Base-by-base conservation (phyloP, 106 monocot species). In the Dendrobium catenatum region DNA sequence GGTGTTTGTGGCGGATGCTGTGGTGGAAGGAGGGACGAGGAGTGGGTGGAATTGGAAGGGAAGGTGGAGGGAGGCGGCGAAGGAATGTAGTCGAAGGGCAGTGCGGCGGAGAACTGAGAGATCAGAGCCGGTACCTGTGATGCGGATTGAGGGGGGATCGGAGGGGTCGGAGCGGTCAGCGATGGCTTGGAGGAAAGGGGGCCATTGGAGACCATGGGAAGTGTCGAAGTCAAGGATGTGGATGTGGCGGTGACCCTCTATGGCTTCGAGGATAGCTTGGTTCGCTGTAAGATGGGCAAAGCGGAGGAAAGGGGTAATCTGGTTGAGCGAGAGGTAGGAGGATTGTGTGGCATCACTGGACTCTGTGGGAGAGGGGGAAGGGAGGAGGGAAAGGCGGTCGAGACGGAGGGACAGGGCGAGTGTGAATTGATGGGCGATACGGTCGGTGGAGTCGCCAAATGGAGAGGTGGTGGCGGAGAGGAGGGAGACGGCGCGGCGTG, bases 251-350 rank as follows among this genome's bases (percentile, higher is more conserved):
- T 43, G 86, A 7, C 84, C 93, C 11, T 85, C 86, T 26, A 90
- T 81, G 27, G 93, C 91, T 61, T 99, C 99, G 59, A 99, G 93
- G 44, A 99, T 99, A 76, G 99, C 99, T 68, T 99, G 99, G 86
- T 99, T 99, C 16, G 99, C 95, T 4, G 99, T 99, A 66, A 99
- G 91, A 82, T 99, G 99, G 31, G 91, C 82, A 86, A 99, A 99
- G 42, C 99, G 93, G 79, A 99, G 76, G 83, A 91, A 99, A 0
- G 99, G 99, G 2, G 99, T 89, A 87, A 99, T 82, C 49, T 99
- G 85, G 87, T 95, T 95, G 86, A 95, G 82, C 16, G 87, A 78
- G 49, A 93, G 85, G 79, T 93, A 90, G 66, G 88, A 84, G 18
- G 90, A 84, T 20, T 79, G 86, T 22, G 86, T 55, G 47, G 79